Evolutionary conservation across 2,329 filamentous ascomycete species (phyloP).

Genomic region (Pyricularia pennisetigena): DNA sequence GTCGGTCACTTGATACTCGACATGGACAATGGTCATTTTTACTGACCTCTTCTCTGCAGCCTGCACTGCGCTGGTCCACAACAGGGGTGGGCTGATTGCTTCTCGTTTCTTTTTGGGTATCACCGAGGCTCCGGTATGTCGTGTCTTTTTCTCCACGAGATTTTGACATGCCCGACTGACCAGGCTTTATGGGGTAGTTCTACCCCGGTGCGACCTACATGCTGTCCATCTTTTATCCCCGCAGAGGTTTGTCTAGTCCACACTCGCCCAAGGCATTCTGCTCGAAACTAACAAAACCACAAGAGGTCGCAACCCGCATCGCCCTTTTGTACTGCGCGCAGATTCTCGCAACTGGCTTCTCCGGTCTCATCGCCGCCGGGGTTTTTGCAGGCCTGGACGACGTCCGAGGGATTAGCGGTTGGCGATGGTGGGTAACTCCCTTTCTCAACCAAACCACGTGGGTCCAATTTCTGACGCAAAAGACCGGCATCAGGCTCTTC

Average conservation of each 20-base stretch:
- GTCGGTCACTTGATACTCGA: not conserved
- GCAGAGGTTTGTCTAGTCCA: slow-evolving; percentile 7
- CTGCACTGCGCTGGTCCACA: slow-evolving; percentile 14
- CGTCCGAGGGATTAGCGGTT: slow-evolving; percentile 34
- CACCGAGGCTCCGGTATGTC: slow-evolving; percentile 18
- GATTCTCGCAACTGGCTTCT: slow-evolving; percentile 32
- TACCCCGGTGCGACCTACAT: slow-evolving; percentile 30
- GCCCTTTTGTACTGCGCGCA: slow-evolving; percentile 25
- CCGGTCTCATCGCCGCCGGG: slow-evolving; percentile 37
- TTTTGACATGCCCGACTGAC: not conserved
- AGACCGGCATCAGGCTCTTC: slow-evolving; percentile 16
- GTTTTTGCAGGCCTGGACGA: slow-evolving; percentile 34
- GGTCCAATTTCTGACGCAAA: not conserved
- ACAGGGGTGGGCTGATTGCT: slow-evolving; percentile 21
- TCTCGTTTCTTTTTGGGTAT: slow-evolving; percentile 25
- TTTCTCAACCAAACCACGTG: not conserved
- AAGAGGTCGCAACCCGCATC: slow-evolving; percentile 24
- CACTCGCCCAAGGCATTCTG: not conserved
- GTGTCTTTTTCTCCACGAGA: not conserved
- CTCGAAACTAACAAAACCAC: not conserved
- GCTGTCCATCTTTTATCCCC: slow-evolving; percentile 29
- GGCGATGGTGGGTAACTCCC: slow-evolving; percentile 29
- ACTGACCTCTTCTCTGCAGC: not conserved
- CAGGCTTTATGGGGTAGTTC: slow-evolving; percentile 7
- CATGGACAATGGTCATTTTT: not conserved